Percentiles rank a stretch among this genome's conserved stretches.
These are phyloP conservation scores for Peterozyma xylosa DNA, from an alignment of 805 yeast genomes.

Conservation along the genomic window DNA sequence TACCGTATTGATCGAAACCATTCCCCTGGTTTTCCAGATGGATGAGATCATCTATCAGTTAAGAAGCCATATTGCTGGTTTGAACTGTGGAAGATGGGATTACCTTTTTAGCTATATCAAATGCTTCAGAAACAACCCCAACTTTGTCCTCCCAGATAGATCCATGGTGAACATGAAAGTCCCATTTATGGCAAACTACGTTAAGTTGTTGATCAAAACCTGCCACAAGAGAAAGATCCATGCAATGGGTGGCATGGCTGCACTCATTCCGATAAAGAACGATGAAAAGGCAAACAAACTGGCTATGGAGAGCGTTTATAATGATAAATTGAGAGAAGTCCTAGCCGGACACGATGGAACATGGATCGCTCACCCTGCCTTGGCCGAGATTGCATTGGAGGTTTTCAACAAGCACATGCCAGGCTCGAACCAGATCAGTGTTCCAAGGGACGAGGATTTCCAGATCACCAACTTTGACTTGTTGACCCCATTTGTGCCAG, in stretches of 20 bases:
- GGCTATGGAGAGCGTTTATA: constrained; percentile 62
- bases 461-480: constrained; percentile 51
- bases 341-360: constrained; percentile 68
- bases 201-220: constrained; percentile 56
- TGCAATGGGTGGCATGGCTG: constrained; percentile 79
- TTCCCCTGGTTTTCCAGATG: constrained; percentile 71
- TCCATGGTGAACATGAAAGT: constrained; percentile 62
- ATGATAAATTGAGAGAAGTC: constrained; percentile 63
- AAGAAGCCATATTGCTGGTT: constrained; percentile 63
- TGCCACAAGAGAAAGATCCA: constrained; percentile 68
- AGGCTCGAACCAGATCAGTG: constrained; percentile 64
- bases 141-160: constrained; percentile 61
- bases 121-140: constrained; percentile 53
- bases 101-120: constrained; percentile 67
- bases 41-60: constrained; percentile 72
- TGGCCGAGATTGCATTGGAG: constrained; percentile 56
- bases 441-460: constrained; percentile 27
- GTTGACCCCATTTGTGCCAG: constrained; percentile 52
- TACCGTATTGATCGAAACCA: constrained; percentile 65
- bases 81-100: constrained; percentile 77
- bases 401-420: constrained; percentile 72
- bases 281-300: constrained; percentile 52
- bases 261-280: constrained; percentile 65
- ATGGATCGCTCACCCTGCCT: constrained; percentile 74
- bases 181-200: constrained; percentile 65